Evolutionary conservation across 2,329 filamentous ascomycete genomes (phyloP).

Genomic region (Claviceps capensis): DNA sequence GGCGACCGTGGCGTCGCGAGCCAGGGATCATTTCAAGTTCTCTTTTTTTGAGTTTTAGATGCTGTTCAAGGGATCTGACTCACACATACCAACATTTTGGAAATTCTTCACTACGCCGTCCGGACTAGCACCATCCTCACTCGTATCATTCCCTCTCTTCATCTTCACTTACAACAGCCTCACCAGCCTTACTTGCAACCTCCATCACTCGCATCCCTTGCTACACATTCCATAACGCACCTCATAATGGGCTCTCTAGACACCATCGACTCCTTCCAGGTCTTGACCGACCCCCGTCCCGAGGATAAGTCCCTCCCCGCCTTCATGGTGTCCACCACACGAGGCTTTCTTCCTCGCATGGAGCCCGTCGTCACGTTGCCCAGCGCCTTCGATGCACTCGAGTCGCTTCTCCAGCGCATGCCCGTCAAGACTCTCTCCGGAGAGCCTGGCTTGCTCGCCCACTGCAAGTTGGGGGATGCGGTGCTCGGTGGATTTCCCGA

Average conservation of each 20-base stretch:
- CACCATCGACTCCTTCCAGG: conserved; percentile 32
- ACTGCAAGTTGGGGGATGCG: conserved; percentile 58
- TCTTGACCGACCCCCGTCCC: conserved; percentile 49
- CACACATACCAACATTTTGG: background rate
- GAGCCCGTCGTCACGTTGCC: conserved; percentile 53
- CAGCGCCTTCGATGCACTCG: conserved; percentile 56
- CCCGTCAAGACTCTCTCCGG: conserved; percentile 66
- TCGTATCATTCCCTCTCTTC: background rate
- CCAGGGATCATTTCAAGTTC: background rate
- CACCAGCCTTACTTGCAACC: background rate
- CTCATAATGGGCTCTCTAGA: conserved; percentile 28
- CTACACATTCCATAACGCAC: background rate
- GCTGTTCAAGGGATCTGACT: background rate
- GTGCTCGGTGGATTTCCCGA: conserved; percentile 65
- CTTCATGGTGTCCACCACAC: conserved; percentile 66
- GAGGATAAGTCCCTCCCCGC: conserved; percentile 51
- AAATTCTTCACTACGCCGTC: too few relatives aligned
- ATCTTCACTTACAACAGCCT: background rate
- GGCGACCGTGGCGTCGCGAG: conserved; percentile 16
- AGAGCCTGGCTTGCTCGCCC: conserved; percentile 62
- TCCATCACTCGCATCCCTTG: too few relatives aligned
- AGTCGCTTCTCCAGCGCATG: conserved; percentile 61
- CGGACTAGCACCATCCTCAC: too few relatives aligned
- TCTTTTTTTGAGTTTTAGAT: background rate
- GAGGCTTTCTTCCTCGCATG: conserved; percentile 60